Conservation (phyloP, 192 early-diverging fungal genomes). For the Coemansia sp. region DNA sequence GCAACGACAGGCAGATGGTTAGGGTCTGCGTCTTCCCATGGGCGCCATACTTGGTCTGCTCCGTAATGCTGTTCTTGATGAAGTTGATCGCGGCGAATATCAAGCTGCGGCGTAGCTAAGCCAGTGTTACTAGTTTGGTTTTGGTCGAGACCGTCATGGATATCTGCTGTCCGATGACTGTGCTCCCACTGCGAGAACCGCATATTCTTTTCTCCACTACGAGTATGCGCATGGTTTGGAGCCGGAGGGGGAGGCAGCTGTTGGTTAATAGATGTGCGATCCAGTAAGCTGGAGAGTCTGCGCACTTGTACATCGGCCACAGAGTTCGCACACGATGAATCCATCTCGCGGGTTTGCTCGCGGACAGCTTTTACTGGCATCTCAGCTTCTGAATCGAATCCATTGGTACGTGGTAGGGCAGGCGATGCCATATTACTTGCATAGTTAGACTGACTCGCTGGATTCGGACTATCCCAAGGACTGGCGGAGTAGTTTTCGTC, state of each 20-base stretch:
- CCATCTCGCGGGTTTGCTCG: conserved; percentile 4
- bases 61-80: background rate
- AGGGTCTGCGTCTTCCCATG: background rate
- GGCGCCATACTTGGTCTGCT: background rate
- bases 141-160: background rate
- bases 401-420: background rate
- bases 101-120: background rate
- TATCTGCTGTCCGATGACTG: background rate
- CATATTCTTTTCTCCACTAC: background rate
- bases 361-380: background rate
- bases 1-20: background rate
- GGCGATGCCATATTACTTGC: background rate
- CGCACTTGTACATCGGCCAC: conserved; percentile 2
- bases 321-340: background rate
- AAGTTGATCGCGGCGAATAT: background rate
- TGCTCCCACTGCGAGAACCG: background rate
- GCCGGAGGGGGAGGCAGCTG: background rate
- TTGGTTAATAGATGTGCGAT: conserved; percentile 1
- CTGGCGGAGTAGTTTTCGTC: background rate
- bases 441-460: background rate
- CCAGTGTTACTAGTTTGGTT: background rate
- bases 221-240: background rate
- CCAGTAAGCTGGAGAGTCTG: background rate
- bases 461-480: background rate
- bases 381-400: background rate